phyloP scores from a whole-genome alignment of 805 yeast genomes.

The Hanseniaspora osmophila region DNA sequence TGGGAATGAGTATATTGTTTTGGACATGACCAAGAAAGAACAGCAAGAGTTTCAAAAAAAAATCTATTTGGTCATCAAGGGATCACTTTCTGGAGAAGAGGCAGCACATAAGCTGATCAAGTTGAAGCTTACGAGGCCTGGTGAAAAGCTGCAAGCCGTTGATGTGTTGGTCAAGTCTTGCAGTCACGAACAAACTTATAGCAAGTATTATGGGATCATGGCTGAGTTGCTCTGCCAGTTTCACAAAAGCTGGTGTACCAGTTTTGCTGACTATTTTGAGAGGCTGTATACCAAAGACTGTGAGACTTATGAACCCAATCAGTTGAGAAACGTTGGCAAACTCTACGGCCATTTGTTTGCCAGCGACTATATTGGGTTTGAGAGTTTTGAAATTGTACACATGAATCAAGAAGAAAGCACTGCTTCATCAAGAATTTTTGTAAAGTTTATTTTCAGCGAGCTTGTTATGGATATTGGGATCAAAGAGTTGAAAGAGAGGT shows the following conservation, averaged over 20 bases:
- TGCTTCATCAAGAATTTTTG: conserved; percentile 66
- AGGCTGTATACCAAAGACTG: conserved; percentile 37
- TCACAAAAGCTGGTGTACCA: conserved; percentile 40
- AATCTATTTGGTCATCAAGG: conserved; percentile 72
- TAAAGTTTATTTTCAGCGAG: conserved; percentile 71
- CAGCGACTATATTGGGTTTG: conserved; percentile 53
- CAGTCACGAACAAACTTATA: conserved; percentile 73
- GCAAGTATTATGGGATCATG: conserved; percentile 70
- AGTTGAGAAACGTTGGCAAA: conserved; percentile 65
- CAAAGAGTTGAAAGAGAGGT: conserved; percentile 31
- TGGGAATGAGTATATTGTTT: conserved; percentile 16
- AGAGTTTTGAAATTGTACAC: conserved; percentile 36
- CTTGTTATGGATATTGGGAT: conserved; percentile 66
- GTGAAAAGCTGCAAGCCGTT: conserved; percentile 39
- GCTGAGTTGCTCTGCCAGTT: conserved; percentile 49
- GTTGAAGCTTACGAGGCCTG: conserved; percentile 25
- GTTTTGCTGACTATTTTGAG: conserved; percentile 39
- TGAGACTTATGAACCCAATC: conserved; percentile 54
- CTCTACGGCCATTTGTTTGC: conserved; percentile 79
- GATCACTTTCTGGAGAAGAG: conserved; percentile 84
- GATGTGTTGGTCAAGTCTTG: conserved; percentile 72
- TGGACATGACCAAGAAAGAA: conserved; percentile 58
- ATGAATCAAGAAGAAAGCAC: conserved; percentile 62
- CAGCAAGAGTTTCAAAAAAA: conserved; percentile 49
- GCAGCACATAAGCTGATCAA: conserved; percentile 74